Conservation (phyloP, 2,329 filamentous ascomycete species). For the Dactylellina leptospora region DNA sequence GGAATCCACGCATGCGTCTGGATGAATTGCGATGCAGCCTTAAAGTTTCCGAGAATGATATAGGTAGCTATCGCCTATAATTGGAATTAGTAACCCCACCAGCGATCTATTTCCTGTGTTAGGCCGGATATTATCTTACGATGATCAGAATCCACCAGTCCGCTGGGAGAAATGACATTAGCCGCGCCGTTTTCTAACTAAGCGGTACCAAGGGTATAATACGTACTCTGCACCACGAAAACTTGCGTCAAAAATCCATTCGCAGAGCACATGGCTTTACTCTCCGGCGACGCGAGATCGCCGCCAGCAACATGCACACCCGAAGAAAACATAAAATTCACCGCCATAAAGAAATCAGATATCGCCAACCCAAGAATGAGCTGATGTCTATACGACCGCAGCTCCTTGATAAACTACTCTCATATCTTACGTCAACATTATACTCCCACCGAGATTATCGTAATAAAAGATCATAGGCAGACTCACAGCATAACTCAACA, state of each 20-base stretch:
- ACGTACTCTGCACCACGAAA: constrained; percentile 62
- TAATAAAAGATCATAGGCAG: background rate
- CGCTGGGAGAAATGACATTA: constrained; percentile 55
- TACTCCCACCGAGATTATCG: background rate
- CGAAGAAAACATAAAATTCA: constrained; percentile 61
- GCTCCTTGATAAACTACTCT: constrained; percentile 61
- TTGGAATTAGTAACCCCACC: background rate
- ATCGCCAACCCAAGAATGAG: constrained; percentile 62
- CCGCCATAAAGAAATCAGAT: constrained; percentile 61
- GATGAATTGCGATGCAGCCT: constrained; percentile 60
- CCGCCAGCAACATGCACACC: constrained; percentile 59
- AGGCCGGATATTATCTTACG: constrained; percentile 40
- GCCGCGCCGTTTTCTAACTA: background rate
- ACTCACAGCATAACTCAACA: constrained; percentile 59
- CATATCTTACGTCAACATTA: background rate
- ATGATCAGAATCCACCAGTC: constrained; percentile 63
- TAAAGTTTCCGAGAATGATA: constrained; percentile 61
- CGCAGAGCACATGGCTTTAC: constrained; percentile 60
- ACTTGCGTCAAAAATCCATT: constrained; percentile 63
- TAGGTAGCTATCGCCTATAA: constrained; percentile 60
- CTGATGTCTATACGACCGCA: constrained; percentile 61
- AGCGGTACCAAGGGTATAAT: too few species aligned
- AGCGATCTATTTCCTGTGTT: background rate
- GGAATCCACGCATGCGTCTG: constrained; percentile 59
- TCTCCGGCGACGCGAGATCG: constrained; percentile 57